Base-by-base conservation (phyloP, 1,284 basidiomycete genomes). In the Fomitopsis palustris region DNA sequence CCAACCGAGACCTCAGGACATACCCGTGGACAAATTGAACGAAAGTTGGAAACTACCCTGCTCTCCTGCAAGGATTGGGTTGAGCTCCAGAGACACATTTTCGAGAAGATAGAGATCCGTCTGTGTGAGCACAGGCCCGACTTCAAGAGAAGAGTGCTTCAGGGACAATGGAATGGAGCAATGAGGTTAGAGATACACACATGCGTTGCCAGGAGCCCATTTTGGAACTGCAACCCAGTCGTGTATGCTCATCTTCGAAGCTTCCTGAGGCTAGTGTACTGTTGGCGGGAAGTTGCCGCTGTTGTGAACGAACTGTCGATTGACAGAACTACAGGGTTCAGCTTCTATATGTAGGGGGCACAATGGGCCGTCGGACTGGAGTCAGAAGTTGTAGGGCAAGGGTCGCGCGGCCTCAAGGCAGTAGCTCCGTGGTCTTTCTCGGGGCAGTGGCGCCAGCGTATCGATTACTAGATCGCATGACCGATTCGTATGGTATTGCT, bases 101-200 rank as follows among this genome's bases (percentile, higher is more conserved):
- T 81, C 78, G 57, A 92, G 81, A 1, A 92, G 80, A 71, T 90
- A 92, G 9, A 92, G 77, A 67, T 91, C 88, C 0, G 87, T 89
- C 66, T 88, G 87, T 1, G 81, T 80, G 17, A 92, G 79, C 4
- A 92, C 82, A 4, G 90, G 90, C 1, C 89, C 90, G 70, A 92
- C 90, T 92, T 21, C 19, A 25, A 37, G 19, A n/a, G 27, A 21
- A 57, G 29, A 45, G 16, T n/a, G 10, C 4, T 19, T 17, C 8
- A 35, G 19, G 14, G 9, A 42, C 16, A 61, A 33, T 7, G 1
- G 7, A 9, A 27, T 51, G n/a, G 29, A 8, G 35, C n/a, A 37
- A 25, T n/a, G 21, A 21, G 47, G 16, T 3, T n/a, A 10, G 3
- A n/a, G 29, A 23, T n/a, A 67, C 70, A 53, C 53, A 72, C 70